phyloP scores from a whole-genome alignment of 495 filamentous ascomycete species.

The Hyaloscypha hepaticicola region DNA sequence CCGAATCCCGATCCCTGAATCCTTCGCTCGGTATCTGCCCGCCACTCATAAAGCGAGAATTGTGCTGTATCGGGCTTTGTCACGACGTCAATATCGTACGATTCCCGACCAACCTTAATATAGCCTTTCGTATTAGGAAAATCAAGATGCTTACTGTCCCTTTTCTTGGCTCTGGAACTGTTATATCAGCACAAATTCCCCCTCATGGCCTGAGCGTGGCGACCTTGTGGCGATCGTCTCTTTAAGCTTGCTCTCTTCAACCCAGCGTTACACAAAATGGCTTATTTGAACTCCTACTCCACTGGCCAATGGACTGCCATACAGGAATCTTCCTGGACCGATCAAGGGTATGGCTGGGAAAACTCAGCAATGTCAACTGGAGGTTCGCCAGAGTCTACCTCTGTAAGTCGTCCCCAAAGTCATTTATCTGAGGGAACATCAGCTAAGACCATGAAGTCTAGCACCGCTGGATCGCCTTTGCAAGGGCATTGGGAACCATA shows the following conservation, averaged over 20 bases:
- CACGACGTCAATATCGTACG: neutral
- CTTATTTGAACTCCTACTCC: neutral
- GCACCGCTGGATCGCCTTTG: neutral
- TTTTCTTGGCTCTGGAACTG: neutral
- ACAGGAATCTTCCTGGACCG: neutral
- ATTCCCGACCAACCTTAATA: no score
- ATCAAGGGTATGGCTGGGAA: neutral
- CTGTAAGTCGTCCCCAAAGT: neutral
- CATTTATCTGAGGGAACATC: neutral
- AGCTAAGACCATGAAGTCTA: neutral
- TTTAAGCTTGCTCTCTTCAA: neutral
- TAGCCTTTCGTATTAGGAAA: no score
- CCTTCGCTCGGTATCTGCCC: neutral
- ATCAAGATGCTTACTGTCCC: no score
- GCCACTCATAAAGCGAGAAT: neutral
- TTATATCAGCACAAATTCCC: neutral
- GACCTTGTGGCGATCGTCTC: neutral
- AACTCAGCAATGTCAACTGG: neutral
- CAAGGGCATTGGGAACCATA: neutral
- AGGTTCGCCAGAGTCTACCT: neutral
- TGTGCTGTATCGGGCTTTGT: neutral
- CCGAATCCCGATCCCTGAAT: neutral
- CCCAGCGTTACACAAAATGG: neutral
- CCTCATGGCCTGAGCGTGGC: neutral
- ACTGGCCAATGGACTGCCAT: neutral